A percentile compares a stretch with the other conserved stretches of the same genome.
Evolutionary conservation across 73 alveolate species (phyloP).

Genomic region (Paramecium tetraurelia): DNA sequence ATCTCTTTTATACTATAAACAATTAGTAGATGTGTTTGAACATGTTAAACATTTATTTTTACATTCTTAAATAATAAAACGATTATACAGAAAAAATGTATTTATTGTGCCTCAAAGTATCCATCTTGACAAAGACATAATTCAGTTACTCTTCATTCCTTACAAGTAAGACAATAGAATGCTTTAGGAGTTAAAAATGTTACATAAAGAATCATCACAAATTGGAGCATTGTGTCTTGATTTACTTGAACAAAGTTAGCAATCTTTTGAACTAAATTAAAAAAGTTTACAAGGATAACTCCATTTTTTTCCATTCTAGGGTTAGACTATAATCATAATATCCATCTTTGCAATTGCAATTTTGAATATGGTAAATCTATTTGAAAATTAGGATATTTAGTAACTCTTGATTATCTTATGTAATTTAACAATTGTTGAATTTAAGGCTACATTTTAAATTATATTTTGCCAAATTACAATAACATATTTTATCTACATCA

Average conservation of each 20-base stretch:
- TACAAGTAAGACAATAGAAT: background rate
- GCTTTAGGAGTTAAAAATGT: too few relatives aligned
- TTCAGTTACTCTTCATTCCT: background rate
- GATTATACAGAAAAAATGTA: background rate
- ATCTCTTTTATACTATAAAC: slow-evolving; percentile 12
- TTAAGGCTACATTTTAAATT: background rate
- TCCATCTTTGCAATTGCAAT: background rate
- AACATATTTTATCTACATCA: background rate
- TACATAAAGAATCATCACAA: background rate
- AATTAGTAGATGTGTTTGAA: background rate
- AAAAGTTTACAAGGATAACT: background rate
- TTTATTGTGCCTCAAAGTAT: background rate
- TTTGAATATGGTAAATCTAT: background rate
- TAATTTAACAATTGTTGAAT: background rate
- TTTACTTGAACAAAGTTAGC: background rate
- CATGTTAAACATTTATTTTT: background rate
- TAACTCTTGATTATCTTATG: background rate
- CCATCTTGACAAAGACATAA: background rate
- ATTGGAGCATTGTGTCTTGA: background rate
- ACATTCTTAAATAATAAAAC: background rate
- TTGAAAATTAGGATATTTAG: background rate
- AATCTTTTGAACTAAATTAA: background rate
- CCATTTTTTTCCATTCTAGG: background rate
- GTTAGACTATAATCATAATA: background rate
- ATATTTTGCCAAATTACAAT: background rate